phyloP scores from a whole-genome alignment of 306 rosid species.

The Castanopsis chinensis region DNA sequence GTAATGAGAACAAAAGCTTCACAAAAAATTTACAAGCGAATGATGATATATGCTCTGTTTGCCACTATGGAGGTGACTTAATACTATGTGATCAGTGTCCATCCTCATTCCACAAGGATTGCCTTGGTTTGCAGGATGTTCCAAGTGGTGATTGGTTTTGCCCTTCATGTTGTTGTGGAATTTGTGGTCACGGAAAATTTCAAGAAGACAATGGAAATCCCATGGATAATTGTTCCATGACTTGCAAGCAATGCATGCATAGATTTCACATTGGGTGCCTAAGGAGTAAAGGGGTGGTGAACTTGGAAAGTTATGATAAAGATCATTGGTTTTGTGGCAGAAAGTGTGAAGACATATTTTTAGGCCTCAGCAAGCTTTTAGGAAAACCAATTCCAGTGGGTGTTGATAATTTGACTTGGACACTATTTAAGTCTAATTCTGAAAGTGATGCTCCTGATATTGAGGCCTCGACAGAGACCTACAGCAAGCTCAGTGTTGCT shows the following conservation, averaged over 20 bases:
- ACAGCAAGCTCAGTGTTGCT: conserved; percentile 42
- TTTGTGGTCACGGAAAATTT: conserved; percentile 28
- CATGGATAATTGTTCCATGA: neutral
- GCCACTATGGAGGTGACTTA: conserved; percentile 55
- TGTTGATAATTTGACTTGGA: conserved; percentile 45
- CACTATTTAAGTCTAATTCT: conserved; percentile 33
- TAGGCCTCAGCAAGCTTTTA: conserved; percentile 30
- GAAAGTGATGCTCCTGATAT: neutral
- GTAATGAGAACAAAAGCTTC: neutral
- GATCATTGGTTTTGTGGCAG: conserved; percentile 47
- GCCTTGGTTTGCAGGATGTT: conserved; percentile 38
- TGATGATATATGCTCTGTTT: conserved; percentile 42
- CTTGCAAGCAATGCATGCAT: conserved; percentile 56
- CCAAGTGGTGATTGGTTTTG: conserved; percentile 67
- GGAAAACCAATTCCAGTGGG: conserved; percentile 44
- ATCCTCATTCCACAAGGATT: conserved; percentile 42
- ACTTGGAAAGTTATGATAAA: neutral
- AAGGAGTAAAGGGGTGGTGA: neutral
- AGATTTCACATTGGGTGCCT: conserved; percentile 49
- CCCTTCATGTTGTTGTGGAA: conserved; percentile 57
- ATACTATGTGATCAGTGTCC: conserved; percentile 63
- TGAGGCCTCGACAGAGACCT: conserved; percentile 9
- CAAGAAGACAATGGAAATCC: neutral
- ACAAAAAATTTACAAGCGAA: neutral
- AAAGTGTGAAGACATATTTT: conserved; percentile 40